Evolutionary conservation across 441 rosid genomes (phyloP), one percentile per base, ranked within the genome.

Genomic region (Syzygium syzygioides): DNA sequence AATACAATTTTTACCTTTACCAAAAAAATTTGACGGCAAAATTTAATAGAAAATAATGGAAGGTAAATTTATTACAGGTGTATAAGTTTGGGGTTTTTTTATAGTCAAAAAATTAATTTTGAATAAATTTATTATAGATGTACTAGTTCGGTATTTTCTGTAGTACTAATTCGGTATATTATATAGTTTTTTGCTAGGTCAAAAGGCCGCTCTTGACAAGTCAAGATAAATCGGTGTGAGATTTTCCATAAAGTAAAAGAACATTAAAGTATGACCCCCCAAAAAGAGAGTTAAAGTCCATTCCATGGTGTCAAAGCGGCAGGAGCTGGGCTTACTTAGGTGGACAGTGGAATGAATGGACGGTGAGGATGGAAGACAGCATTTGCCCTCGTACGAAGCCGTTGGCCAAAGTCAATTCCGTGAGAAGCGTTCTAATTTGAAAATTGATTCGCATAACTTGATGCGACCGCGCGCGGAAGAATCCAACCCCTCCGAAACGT

Each of bases 11-110:
- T n/a, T n/a, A n/a, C n/a, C n/a, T n/a, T n/a, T n/a, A n/a, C n/a
- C n/a, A n/a, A n/a, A n/a, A n/a, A n/a, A 45, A 45, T 45, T 45
- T 45, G 9, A 45, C 48, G 2, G 48, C 7, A 45, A 45, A 45
- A 45, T 45, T 45, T 45, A 45, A 45, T 9, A 7, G 2, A 45
- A 7, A 45, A 45, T 45, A 45, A 45, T 2, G 48, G 2, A 45
- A 2, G 0, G 48, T 45, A 45, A 45, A 45, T 45, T 45, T 45
- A 2, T 45, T 45, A 45, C 0, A 7, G 0, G 9, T 45, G 1
- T 45, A 45, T 45, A 45, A 45, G 2, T 45, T 45, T 45, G 48
- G 10, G 1, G 2, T 45, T 45, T 45, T 45, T 45, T 45, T 7
- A 0, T 45, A 45, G 2, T 45, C 1, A 45, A 45, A 41, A 45